Base-by-base conservation (phyloP, 1,284 basidiomycete genomes). In the Malassezia brasiliensis region DNA sequence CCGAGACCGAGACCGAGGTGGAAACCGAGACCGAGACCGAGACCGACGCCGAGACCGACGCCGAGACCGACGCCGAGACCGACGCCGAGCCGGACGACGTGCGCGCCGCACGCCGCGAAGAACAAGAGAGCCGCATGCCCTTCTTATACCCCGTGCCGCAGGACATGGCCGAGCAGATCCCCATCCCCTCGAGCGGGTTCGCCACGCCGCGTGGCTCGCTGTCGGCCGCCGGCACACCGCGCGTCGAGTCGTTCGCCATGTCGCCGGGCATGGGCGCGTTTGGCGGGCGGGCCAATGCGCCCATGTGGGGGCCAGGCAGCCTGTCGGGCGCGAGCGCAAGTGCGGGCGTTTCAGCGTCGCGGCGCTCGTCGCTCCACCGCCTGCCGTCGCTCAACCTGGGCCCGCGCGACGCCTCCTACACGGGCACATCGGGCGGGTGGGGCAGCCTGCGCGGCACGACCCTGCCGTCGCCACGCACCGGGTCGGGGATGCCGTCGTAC, bases 71-170 rank as follows among this genome's bases (percentile, higher is more conserved):
- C 7, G 28, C 5, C 4, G 40, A 15, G 38, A 17, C 6, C 8
- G n/a, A n/a, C n/a, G 17, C 17, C 6, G 8, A 5, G 8, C n/a
- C n/a, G n/a, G n/a, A n/a, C n/a, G n/a, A n/a, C n/a, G n/a, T n/a
- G n/a, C n/a, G n/a, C n/a, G n/a, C n/a, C n/a, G n/a, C n/a, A n/a
- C n/a, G n/a, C n/a, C n/a, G n/a, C n/a, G 45, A 34, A 11, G 22
- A 1, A 14, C 45, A 47, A n/a, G 19, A 47, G 22, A 14, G 14
- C 2, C 45, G 35, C 31, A 8, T 34, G 17, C 53, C 53, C 0
- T 56, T 56, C 38, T 32, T 56, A 20, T 56, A 56, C 28, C 53
- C 53, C 11, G 49, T 50, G 22, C 53, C 53, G 20, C 49, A 32
- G 12, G 14, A 35, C 12, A 22, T 50, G 15, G 32, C 47, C 1